phyloP scores from a whole-genome alignment of 2,329 filamentous ascomycete genomes.

The Diaporthe sp. region DNA sequence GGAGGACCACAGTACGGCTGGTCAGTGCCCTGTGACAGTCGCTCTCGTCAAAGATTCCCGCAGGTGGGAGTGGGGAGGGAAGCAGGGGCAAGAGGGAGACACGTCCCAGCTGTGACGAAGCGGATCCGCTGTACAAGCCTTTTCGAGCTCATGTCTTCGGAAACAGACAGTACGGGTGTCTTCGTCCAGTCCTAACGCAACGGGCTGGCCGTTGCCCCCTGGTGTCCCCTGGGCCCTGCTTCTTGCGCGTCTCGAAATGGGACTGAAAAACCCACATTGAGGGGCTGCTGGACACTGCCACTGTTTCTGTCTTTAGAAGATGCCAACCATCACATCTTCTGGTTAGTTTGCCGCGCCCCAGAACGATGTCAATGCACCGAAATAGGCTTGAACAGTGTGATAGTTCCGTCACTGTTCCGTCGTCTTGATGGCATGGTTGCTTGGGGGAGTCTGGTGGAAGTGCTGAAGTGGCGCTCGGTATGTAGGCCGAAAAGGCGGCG shows the following conservation, averaged over 20 bases:
- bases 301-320: slow-evolving; percentile 17
- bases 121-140: slow-evolving; percentile 33
- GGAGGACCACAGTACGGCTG: slow-evolving; percentile 30
- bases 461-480: neutral
- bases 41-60: slow-evolving; percentile 28
- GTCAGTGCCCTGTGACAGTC: slow-evolving; percentile 30
- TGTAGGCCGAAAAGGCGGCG: slow-evolving; percentile 23
- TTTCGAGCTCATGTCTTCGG: slow-evolving; percentile 19
- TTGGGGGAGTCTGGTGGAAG: neutral
- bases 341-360: neutral
- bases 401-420: slow-evolving; percentile 20
- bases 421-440: slow-evolving; percentile 15
- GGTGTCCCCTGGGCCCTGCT: slow-evolving; percentile 29
- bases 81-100: slow-evolving; percentile 29
- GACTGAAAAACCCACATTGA: slow-evolving; percentile 30
- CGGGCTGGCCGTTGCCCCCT: slow-evolving; percentile 30
- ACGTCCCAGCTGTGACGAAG: slow-evolving; percentile 19
- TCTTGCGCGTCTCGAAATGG: slow-evolving; percentile 30
- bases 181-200: slow-evolving; percentile 13
- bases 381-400: neutral
- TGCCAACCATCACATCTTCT: neutral
- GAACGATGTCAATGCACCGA: neutral
- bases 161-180: slow-evolving; percentile 12
- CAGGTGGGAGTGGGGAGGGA: slow-evolving; percentile 20
- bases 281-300: slow-evolving; percentile 33